phyloP scores from a whole-genome alignment of 257 asterid genomes.

The Solanum sejunctum region DNA sequence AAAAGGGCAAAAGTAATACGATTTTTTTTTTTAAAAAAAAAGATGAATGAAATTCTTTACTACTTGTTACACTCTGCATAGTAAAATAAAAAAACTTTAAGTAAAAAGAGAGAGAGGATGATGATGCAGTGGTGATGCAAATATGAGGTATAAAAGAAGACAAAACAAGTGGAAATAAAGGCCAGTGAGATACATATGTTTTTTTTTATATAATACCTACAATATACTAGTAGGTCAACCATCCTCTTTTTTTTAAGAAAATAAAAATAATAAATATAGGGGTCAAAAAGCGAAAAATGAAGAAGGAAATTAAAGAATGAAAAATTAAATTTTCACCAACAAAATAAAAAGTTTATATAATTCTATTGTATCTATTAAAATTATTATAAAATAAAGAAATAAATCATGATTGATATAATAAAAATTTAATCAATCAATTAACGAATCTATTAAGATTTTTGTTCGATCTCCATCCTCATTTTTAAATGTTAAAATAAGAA shows the following conservation, averaged over 20 bases:
- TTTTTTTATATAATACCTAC: too few species aligned
- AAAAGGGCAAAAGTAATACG: too few species aligned
- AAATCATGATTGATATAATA: too few species aligned
- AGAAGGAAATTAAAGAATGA: background rate
- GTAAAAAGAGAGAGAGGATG: background rate
- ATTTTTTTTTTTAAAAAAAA: too few species aligned
- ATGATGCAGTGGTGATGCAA: constrained; percentile 14
- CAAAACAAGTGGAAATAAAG: constrained; percentile 21
- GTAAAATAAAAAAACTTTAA: background rate
- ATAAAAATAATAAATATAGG: background rate
- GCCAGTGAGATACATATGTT: background rate
- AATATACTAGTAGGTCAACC: background rate
- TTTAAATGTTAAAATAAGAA: background rate
- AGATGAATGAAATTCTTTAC: background rate
- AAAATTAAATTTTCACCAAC: too few species aligned
- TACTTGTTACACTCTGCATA: background rate
- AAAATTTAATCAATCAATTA: background rate
- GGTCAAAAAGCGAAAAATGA: background rate
- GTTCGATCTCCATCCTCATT: too few species aligned
- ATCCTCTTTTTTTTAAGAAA: background rate
- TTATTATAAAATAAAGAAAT: background rate
- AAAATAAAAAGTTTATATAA: background rate
- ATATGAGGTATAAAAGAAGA: constrained; percentile 30
- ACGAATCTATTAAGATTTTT: background rate
- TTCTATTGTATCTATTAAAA: background rate